Conservation (phyloP, 257 asterid species). For the Scutellaria minor region DNA sequence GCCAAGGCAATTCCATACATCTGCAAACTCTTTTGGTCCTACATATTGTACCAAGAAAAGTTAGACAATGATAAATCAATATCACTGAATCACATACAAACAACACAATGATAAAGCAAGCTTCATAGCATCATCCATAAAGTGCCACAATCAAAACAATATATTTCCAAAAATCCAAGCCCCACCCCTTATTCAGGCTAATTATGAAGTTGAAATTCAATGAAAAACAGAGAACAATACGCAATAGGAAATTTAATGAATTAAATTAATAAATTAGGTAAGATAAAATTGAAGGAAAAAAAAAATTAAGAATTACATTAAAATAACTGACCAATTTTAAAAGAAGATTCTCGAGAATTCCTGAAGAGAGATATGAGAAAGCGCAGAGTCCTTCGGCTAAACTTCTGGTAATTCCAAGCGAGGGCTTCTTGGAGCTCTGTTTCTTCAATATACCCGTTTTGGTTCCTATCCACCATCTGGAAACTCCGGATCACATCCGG, state of each 20-base stretch:
- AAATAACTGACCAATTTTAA: slow-evolving; percentile 54
- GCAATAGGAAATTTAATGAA: not conserved
- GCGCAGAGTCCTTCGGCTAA: slow-evolving; percentile 70
- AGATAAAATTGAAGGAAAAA: not conserved
- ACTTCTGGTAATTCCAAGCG: slow-evolving; percentile 58
- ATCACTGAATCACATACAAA: slow-evolving; percentile 19
- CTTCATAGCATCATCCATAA: slow-evolving; percentile 7
- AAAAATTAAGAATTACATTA: not conserved
- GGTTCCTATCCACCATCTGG: slow-evolving; percentile 82
- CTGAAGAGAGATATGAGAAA: slow-evolving; percentile 75
- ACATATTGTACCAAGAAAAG: slow-evolving; percentile 17
- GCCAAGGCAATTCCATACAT: slow-evolving; percentile 79
- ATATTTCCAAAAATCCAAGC: too few relatives aligned
- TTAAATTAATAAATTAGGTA: not conserved
- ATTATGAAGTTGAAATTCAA: not conserved
- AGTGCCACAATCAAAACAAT: not conserved
- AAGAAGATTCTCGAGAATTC: slow-evolving; percentile 51
- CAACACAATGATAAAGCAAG: slow-evolving; percentile 13
- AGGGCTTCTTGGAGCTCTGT: slow-evolving; percentile 76
- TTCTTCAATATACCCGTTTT: slow-evolving; percentile 78
- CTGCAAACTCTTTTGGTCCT: slow-evolving; percentile 86
- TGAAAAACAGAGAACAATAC: not conserved
- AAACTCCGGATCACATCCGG: slow-evolving; percentile 80
- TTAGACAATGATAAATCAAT: not conserved
- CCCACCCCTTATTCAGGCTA: not conserved